A percentile compares a stretch with the other conserved stretches of the same genome.
Evolutionary conservation across 768 basidiomycete species (phyloP).

Genomic region (Steccherinum ochraceum): DNA sequence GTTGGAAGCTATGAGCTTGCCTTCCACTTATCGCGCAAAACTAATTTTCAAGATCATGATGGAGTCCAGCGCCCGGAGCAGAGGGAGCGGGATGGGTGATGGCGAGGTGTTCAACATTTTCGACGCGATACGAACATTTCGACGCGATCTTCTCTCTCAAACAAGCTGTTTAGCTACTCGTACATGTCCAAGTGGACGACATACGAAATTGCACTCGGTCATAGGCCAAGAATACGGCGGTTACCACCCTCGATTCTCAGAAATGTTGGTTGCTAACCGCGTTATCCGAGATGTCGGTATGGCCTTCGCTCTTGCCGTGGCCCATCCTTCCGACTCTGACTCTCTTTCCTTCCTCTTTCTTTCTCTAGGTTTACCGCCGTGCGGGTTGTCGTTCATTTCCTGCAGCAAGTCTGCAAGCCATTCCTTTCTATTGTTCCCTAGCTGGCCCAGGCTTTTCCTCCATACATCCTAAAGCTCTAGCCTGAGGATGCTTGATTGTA

Average conservation of each 20-base stretch:
- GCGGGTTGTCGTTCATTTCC: conserved; percentile 25
- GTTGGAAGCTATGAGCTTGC: too few relatives aligned
- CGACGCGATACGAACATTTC: neutral
- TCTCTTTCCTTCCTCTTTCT: conserved; percentile 14
- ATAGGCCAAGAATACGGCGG: neutral
- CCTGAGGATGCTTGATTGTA: conserved; percentile 30
- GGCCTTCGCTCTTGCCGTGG: neutral
- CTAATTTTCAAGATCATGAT: neutral
- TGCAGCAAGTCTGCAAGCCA: conserved; percentile 45
- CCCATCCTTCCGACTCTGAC: conserved; percentile 6
- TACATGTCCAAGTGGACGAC: neutral
- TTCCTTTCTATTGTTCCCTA: conserved; percentile 29
- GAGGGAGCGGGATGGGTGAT: neutral
- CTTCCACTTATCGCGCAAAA: neutral
- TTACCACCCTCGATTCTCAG: neutral
- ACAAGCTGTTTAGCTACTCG: too few relatives aligned
- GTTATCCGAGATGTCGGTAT: neutral
- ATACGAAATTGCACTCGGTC: neutral
- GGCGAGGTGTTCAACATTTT: neutral
- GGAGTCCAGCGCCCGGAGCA: neutral
- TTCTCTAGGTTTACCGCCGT: conserved; percentile 9
- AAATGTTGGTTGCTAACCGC: neutral
- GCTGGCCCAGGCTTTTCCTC: conserved; percentile 9
- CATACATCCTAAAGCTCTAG: conserved; percentile 22
- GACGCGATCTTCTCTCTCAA: too few relatives aligned